Evolutionary conservation across 1,284 basidiomycete genomes (phyloP).

Genomic region (Exobasidium rhododendri): DNA sequence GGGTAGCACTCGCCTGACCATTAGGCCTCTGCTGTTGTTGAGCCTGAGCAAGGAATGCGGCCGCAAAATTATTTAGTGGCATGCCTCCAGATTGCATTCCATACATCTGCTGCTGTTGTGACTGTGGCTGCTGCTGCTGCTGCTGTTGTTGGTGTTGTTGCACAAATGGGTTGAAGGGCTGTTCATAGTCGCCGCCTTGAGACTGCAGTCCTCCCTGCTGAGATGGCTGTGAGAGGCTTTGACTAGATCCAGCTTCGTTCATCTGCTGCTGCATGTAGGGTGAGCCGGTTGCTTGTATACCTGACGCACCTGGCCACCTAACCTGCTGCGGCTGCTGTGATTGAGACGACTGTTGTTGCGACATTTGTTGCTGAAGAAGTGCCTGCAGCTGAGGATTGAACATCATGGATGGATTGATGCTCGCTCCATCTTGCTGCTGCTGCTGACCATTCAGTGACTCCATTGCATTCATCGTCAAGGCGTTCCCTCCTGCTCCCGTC

Average conservation of each 20-base stretch:
- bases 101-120: constrained; percentile 1
- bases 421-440: constrained; percentile 2
- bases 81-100: neutral
- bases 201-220: neutral
- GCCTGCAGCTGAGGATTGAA: constrained; percentile 14
- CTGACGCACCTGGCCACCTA: neutral
- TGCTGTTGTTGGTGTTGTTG: constrained; percentile 7
- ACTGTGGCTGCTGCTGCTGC: constrained; percentile 10
- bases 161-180: constrained; percentile 4
- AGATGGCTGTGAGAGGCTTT: neutral
- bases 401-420: neutral
- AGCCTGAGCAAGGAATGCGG: neutral
- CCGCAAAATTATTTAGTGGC: neutral
- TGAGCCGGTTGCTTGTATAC: neutral
- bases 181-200: neutral
- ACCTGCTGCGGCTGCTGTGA: constrained; percentile 4
- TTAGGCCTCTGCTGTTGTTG: neutral
- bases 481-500: neutral
- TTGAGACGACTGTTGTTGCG: neutral
- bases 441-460: constrained; percentile 1
- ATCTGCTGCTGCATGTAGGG: neutral
- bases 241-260: constrained; percentile 2
- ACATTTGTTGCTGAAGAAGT: constrained; percentile 8
- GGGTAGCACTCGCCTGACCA: neutral
- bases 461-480: neutral